A percentile compares a stretch with the other conserved stretches of the same genome.
These are phyloP conservation scores for Backusella circina DNA, from an alignment of 192 early-diverging fungal species.

Conservation along the genomic window DNA sequence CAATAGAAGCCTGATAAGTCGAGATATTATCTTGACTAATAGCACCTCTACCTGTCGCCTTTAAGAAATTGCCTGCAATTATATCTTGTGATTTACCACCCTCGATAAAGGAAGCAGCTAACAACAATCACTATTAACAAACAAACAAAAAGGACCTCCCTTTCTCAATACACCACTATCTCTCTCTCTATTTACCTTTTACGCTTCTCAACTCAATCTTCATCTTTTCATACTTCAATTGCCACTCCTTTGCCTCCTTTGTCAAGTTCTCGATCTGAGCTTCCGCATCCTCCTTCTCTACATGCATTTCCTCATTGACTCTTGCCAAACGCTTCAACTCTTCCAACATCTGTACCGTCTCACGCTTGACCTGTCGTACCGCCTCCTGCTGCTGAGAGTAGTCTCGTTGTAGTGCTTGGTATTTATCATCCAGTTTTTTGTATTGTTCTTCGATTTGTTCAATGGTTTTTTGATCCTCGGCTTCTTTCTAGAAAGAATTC, in stretches of 20 bases:
- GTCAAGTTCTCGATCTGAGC: slow-evolving; percentile 43
- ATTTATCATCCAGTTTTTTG: slow-evolving; percentile 34
- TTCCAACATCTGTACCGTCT: slow-evolving; percentile 66
- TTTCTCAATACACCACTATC: too few species aligned
- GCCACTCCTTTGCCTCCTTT: slow-evolving; percentile 38
- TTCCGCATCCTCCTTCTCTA: slow-evolving; percentile 46
- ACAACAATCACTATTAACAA: neutral
- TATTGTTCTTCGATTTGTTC: slow-evolving; percentile 20
- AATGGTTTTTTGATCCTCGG: slow-evolving; percentile 7
- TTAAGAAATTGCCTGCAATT: slow-evolving; percentile 25
- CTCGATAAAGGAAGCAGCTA: slow-evolving; percentile 2
- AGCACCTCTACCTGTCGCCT: slow-evolving; percentile 50
- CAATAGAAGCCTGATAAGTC: slow-evolving; percentile 76
- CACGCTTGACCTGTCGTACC: slow-evolving; percentile 64
- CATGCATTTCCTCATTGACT: slow-evolving; percentile 57
- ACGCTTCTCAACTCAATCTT: slow-evolving; percentile 48
- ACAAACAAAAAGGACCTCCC: too few species aligned
- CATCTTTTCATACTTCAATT: slow-evolving; percentile 49
- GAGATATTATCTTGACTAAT: slow-evolving; percentile 67
- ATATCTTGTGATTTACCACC: slow-evolving; percentile 15
- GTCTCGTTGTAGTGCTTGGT: slow-evolving; percentile 61
- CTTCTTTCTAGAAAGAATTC: neutral
- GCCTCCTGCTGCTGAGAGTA: slow-evolving; percentile 71
- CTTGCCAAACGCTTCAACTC: slow-evolving; percentile 61
- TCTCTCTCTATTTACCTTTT: slow-evolving; percentile 32